These are phyloP conservation scores for Penicillium brasilianum DNA, from an alignment of 2,329 filamentous ascomycete genomes.

Conservation along the genomic window DNA sequence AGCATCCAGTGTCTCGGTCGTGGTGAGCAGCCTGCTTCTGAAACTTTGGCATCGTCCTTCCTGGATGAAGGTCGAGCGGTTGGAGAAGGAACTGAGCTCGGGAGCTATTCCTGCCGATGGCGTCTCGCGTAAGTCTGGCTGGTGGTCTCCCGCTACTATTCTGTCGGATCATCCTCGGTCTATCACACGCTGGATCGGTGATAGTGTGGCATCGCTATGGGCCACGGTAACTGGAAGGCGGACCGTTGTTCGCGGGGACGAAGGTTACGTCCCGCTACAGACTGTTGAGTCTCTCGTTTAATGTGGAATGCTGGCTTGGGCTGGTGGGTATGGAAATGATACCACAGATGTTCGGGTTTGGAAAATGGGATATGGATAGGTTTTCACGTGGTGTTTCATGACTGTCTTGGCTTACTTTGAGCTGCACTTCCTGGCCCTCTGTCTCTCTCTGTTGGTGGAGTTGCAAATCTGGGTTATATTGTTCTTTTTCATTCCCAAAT, in stretches of 20 bases:
- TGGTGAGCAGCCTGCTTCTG: constrained; percentile 79
- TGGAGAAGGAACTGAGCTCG: constrained; percentile 61
- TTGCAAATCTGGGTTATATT: neutral
- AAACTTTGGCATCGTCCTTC: constrained; percentile 83
- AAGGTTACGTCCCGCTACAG: constrained; percentile 54
- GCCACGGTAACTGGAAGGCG: constrained; percentile 36
- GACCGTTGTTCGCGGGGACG: constrained; percentile 34
- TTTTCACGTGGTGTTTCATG: neutral
- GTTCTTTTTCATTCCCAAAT: constrained; percentile 4
- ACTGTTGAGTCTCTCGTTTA: constrained; percentile 48
- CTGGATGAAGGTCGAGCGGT: constrained; percentile 79
- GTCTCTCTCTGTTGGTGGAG: neutral
- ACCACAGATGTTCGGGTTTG: neutral
- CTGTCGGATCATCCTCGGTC: constrained; percentile 25
- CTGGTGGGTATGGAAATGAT: neutral
- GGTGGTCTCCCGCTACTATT: constrained; percentile 40
- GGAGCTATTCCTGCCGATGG: constrained; percentile 27
- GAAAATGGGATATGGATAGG: neutral
- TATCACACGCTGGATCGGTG: constrained; percentile 26
- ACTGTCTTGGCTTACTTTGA: neutral
- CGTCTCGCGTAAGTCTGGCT: constrained; percentile 28
- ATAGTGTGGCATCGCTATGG: constrained; percentile 32
- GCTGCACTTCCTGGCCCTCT: too few relatives aligned
- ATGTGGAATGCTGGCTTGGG: neutral
- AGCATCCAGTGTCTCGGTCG: constrained; percentile 85